Evolutionary conservation across 306 rosid genomes (phyloP).

Genomic region (Benincasa hispida): DNA sequence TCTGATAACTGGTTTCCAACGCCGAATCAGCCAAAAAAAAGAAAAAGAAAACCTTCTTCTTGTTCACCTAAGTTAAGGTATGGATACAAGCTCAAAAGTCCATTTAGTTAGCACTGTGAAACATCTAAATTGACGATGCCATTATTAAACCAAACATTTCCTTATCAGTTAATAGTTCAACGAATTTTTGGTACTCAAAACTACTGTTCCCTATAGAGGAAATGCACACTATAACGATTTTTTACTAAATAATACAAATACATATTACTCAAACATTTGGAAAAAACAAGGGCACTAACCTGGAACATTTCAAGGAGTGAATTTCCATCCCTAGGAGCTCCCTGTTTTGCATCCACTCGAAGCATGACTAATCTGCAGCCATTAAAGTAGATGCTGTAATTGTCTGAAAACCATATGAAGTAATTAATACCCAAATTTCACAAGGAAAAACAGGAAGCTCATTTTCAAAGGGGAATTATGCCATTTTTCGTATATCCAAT

Average conservation of each 20-base stretch:
- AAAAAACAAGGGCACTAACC: constrained; percentile 21
- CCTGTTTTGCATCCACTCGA: constrained; percentile 95
- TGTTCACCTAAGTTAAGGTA: neutral
- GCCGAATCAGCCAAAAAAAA: neutral
- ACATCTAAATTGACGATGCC: neutral
- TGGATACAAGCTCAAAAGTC: neutral
- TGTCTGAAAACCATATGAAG: neutral
- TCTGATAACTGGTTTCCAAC: neutral
- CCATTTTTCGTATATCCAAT: neutral
- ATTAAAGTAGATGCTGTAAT: constrained; percentile 5
- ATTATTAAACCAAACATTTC: neutral
- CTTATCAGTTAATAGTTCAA: neutral
- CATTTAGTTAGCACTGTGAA: neutral
- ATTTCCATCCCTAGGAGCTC: constrained; percentile 87
- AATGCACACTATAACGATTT: neutral
- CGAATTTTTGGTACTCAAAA: neutral
- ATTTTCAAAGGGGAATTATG: neutral
- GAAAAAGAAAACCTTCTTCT: neutral
- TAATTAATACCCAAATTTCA: neutral
- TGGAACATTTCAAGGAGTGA: constrained; percentile 80
- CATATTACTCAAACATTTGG: neutral
- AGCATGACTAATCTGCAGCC: constrained; percentile 75
- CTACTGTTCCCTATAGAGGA: neutral
- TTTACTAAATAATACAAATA: neutral
- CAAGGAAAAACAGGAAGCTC: neutral